phyloP scores from a whole-genome alignment of 2,329 filamentous ascomycete genomes.

The Talaromyces sp. region DNA sequence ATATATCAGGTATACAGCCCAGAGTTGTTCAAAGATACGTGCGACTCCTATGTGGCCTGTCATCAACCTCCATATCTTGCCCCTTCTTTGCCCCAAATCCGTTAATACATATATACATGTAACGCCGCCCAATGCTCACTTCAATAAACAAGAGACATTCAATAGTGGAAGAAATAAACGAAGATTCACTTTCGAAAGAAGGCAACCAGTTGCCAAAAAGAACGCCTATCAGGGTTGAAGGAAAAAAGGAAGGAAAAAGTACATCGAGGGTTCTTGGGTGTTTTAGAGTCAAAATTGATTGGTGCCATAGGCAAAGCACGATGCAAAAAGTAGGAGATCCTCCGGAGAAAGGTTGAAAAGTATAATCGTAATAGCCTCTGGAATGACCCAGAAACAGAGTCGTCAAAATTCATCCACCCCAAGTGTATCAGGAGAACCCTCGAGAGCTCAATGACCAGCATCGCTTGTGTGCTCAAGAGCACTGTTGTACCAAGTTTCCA shows the following conservation, averaged over 20 bases:
- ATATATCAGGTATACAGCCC: background rate
- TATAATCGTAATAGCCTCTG: background rate
- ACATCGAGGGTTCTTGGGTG: too few relatives aligned
- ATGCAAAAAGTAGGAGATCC: too few relatives aligned
- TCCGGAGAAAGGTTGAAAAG: background rate
- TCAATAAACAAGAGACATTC: background rate
- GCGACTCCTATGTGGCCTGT: background rate
- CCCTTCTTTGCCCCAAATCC: background rate
- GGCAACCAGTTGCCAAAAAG: background rate
- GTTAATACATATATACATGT: background rate
- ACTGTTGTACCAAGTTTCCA: background rate
- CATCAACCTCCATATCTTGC: too few relatives aligned
- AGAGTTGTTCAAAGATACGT: background rate
- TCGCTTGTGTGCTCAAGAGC: background rate
- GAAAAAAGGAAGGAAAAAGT: too few relatives aligned
- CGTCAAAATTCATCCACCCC: background rate
- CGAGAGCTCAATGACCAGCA: background rate
- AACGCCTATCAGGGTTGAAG: background rate
- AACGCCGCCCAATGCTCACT: background rate
- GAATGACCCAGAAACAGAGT: background rate
- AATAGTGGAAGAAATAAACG: background rate
- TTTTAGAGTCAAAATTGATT: too few relatives aligned
- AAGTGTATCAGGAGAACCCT: background rate
- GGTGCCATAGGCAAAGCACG: too few relatives aligned
- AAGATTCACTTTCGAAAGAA: background rate